Percentiles rank a stretch among this genome's conserved stretches.
These are phyloP conservation scores for Trametes cinnabarina DNA, from an alignment of 768 basidiomycete species.

Conservation along the genomic window DNA sequence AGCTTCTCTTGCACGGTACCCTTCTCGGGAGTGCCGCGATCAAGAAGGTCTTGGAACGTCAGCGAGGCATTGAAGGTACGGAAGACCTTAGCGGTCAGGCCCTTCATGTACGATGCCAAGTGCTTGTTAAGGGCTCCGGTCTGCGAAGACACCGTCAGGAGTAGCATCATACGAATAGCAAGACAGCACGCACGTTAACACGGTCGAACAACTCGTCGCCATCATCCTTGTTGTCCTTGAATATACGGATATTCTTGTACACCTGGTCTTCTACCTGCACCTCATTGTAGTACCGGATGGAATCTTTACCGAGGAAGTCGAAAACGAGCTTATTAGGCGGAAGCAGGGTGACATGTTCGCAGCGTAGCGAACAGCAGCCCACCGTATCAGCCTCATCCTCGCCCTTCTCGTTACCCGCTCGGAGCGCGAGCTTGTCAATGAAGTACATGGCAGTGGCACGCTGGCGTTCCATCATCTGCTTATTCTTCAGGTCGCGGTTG, in stretches of 20 bases:
- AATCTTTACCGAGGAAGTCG: slow-evolving; percentile 99
- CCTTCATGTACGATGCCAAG: slow-evolving; percentile 91
- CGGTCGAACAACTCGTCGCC: slow-evolving; percentile 93
- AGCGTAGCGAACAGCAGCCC: slow-evolving; percentile 96
- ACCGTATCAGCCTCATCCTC: slow-evolving; percentile 99
- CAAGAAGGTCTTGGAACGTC: slow-evolving; percentile 90
- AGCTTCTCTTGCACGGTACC: slow-evolving; percentile 92
- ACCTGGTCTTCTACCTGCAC: slow-evolving; percentile 88
- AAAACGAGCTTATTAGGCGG: slow-evolving; percentile 86
- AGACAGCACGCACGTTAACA: slow-evolving; percentile 65
- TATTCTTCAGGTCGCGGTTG: slow-evolving; percentile 75
- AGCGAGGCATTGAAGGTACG: slow-evolving; percentile 99
- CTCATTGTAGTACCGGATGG: slow-evolving; percentile 93
- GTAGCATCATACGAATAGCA: not conserved
- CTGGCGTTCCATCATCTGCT: slow-evolving; percentile 93
- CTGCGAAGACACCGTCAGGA: slow-evolving; percentile 39
- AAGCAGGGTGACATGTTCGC: slow-evolving; percentile 92
- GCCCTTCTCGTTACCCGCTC: slow-evolving; percentile 99
- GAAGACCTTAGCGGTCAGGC: slow-evolving; percentile 98
- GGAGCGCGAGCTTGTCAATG: slow-evolving; percentile 94
- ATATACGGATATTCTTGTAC: slow-evolving; percentile 97
- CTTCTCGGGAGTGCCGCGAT: slow-evolving; percentile 64
- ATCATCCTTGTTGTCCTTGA: slow-evolving; percentile 90
- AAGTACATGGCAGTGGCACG: slow-evolving; percentile 99
- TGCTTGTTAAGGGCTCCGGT: slow-evolving; percentile 89